These are phyloP conservation scores for Calonectria henricotiae DNA, from an alignment of 2,329 filamentous ascomycete genomes.

Conservation along the genomic window DNA sequence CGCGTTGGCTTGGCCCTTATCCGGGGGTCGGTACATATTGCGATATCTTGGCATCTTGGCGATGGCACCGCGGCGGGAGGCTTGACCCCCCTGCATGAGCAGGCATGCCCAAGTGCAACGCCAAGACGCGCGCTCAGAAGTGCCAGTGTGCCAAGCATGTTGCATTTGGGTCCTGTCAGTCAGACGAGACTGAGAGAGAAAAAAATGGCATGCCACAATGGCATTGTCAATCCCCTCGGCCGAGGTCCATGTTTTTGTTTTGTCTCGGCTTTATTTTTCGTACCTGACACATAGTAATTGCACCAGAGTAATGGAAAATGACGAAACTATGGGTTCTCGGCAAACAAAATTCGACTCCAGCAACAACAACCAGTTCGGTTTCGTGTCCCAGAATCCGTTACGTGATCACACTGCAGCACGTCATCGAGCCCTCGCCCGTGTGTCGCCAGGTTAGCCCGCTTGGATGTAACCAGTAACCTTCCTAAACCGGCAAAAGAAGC, in stretches of 20 bases:
- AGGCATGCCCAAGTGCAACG: not conserved
- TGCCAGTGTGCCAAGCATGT: slow-evolving; percentile 7
- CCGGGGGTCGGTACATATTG: slow-evolving; percentile 5
- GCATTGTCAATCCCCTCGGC: not conserved
- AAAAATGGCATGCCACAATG: slow-evolving; percentile 14
- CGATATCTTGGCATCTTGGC: slow-evolving; percentile 23
- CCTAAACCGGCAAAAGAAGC: slow-evolving; percentile 4
- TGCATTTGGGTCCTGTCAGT: not conserved
- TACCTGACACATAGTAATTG: slow-evolving; percentile 6
- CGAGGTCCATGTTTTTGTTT: not conserved
- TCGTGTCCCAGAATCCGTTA: not conserved
- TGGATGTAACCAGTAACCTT: slow-evolving; percentile 21
- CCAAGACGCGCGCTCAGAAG: not conserved
- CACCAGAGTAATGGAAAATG: slow-evolving; percentile 14
- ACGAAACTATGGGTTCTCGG: not conserved
- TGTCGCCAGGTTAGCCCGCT: slow-evolving; percentile 14
- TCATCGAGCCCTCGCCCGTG: slow-evolving; percentile 10
- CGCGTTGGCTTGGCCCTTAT: not conserved
- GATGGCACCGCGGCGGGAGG: slow-evolving; percentile 22
- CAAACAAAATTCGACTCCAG: not conserved
- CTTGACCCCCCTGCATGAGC: slow-evolving; percentile 19
- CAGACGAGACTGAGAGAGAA: not conserved
- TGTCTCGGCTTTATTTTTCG: not conserved
- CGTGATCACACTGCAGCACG: slow-evolving; percentile 19
- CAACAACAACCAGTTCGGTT: not conserved